Evolutionary conservation across 352 stramenopile genomes (phyloP).

Genomic region (Phytophthora foliorum): DNA sequence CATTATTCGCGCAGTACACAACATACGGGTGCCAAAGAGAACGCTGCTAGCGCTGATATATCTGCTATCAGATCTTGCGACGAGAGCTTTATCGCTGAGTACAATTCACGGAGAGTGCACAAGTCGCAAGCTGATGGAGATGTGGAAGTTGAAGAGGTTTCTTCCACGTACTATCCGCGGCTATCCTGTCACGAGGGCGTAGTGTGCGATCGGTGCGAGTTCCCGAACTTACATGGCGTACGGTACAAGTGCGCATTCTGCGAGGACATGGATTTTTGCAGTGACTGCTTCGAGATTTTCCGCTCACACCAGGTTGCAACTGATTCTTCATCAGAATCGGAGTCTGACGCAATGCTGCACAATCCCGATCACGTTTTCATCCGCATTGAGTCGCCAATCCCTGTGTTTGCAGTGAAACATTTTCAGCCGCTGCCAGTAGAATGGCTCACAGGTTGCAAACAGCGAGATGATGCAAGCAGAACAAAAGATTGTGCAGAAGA

Average conservation of each 20-base stretch:
- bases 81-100: constrained; percentile 29
- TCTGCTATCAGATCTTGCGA: constrained; percentile 36
- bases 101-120: constrained; percentile 26
- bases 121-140: constrained; percentile 7
- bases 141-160: not conserved
- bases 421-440: constrained; percentile 50
- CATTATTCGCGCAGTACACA: constrained; percentile 36
- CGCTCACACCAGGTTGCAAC: constrained; percentile 33
- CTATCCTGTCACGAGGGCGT: constrained; percentile 69
- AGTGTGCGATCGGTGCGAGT: constrained; percentile 75
- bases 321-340: constrained; percentile 23
- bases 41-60: constrained; percentile 21
- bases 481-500: constrained; percentile 12
- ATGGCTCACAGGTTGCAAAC: constrained; percentile 36
- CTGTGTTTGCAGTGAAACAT: constrained; percentile 68
- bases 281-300: constrained; percentile 65
- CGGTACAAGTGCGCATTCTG: constrained; percentile 84
- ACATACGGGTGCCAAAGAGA: constrained; percentile 18
- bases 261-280: constrained; percentile 79
- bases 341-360: constrained; percentile 46
- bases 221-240: constrained; percentile 58
- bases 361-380: constrained; percentile 70
- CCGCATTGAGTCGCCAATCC: constrained; percentile 67
- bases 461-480: constrained; percentile 9
- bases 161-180: constrained; percentile 57